Conservation (phyloP, 2,329 filamentous ascomycete species). For the Biscogniauxia marginata region DNA sequence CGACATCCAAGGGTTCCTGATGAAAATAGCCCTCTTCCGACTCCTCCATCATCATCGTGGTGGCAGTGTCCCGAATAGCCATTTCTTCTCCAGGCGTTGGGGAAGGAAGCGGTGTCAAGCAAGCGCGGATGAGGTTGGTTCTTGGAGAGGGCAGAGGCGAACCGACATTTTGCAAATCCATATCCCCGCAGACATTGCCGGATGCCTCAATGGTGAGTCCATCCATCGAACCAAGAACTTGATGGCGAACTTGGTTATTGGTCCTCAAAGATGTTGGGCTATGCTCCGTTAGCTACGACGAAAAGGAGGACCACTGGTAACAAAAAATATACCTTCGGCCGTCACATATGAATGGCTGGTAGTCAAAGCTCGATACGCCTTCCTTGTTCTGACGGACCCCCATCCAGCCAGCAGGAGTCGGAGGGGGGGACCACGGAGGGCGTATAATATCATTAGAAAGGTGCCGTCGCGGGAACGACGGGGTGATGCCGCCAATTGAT, state of each 20-base stretch:
- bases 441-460: conserved; percentile 8
- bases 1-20: conserved; percentile 44
- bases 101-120: conserved; percentile 17
- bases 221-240: conserved; percentile 4
- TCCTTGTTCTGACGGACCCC: conserved; percentile 2
- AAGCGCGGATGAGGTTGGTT: conserved; percentile 8
- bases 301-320: neutral
- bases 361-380: conserved; percentile 12
- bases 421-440: conserved; percentile 24
- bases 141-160: neutral
- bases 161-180: conserved; percentile 1
- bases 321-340: conserved; percentile 15
- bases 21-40: conserved; percentile 33
- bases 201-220: neutral
- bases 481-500: conserved; percentile 2
- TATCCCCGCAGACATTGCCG: neutral
- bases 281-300: conserved; percentile 2
- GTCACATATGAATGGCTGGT: conserved; percentile 12
- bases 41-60: conserved; percentile 34
- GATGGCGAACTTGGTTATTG: conserved; percentile 2
- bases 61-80: conserved; percentile 10
- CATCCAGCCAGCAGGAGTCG: conserved; percentile 16
- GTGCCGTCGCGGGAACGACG: conserved; percentile 1
- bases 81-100: conserved; percentile 13
- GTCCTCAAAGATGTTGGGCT: conserved; percentile 11